These are phyloP conservation scores for Stagonosporopsis tanaceti DNA, from an alignment of 2,329 filamentous ascomycete genomes.

Conservation along the genomic window DNA sequence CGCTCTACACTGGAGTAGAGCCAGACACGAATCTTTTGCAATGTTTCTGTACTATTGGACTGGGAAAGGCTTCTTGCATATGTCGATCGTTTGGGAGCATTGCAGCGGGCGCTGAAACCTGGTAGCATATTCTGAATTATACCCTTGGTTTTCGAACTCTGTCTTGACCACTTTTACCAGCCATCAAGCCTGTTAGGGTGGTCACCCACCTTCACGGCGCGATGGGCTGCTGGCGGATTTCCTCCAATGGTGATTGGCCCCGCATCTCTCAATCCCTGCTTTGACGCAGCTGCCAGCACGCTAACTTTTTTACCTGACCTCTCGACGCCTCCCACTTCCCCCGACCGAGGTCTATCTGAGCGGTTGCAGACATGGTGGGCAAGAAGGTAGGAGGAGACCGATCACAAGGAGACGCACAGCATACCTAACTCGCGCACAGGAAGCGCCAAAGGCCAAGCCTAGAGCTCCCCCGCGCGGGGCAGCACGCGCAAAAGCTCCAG, in stretches of 20 bases:
- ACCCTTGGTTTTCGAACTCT: neutral
- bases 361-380: conserved; percentile 40
- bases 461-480: conserved; percentile 45
- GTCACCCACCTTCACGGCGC: conserved; percentile 30
- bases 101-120: conserved; percentile 21
- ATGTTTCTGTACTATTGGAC: conserved; percentile 14
- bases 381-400: conserved; percentile 32
- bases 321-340: conserved; percentile 20
- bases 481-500: conserved; percentile 33
- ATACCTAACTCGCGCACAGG: conserved; percentile 30
- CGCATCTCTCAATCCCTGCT: conserved; percentile 21
- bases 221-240: conserved; percentile 34
- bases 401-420: neutral
- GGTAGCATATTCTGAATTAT: conserved; percentile 4
- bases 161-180: neutral
- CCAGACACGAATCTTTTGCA: neutral
- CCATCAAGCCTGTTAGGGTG: neutral
- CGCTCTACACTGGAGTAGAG: neutral
- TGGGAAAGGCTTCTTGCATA: conserved; percentile 17
- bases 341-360: conserved; percentile 21
- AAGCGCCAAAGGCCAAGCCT: conserved; percentile 36
- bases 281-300: conserved; percentile 33
- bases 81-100: conserved; percentile 21
- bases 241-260: conserved; percentile 35
- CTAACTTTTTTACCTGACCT: conserved; percentile 39